Evolutionary conservation across 371 early-diverging fungal genomes (phyloP).

Genomic region (Coemansia sp.): DNA sequence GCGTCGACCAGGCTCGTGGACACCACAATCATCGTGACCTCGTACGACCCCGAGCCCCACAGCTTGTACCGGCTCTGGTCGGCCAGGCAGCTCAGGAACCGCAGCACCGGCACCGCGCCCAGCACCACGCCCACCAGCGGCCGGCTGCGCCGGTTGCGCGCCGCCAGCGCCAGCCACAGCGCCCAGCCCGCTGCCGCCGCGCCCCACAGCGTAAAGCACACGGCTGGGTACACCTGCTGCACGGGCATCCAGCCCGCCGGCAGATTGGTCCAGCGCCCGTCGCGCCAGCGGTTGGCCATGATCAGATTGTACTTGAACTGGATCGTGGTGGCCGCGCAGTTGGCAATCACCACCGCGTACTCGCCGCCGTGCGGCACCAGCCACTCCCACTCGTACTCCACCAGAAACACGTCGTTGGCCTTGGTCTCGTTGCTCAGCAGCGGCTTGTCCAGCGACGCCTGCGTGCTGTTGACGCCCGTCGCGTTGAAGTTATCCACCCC

Average conservation of each 20-base stretch:
- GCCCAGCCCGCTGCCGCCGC: slow-evolving; percentile 23
- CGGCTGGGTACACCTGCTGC: slow-evolving; percentile 30
- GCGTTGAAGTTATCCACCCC: background rate
- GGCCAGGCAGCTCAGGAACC: slow-evolving; percentile 39
- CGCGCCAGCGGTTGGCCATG: slow-evolving; percentile 45
- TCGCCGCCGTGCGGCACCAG: slow-evolving; percentile 40
- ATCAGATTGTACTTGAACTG: slow-evolving; percentile 50
- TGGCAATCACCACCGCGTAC: slow-evolving; percentile 47
- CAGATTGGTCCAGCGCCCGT: slow-evolving; percentile 44
- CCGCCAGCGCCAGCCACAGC: slow-evolving; percentile 6
- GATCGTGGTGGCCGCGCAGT: slow-evolving; percentile 45
- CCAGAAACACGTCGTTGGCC: slow-evolving; percentile 41
- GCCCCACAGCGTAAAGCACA: slow-evolving; percentile 41
- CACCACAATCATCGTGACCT: slow-evolving; percentile 39
- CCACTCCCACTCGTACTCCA: slow-evolving; percentile 49
- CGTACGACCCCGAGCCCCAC: slow-evolving; percentile 40
- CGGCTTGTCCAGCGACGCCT: slow-evolving; percentile 8
- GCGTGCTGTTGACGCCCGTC: background rate
- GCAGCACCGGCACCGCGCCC: slow-evolving; percentile 34
- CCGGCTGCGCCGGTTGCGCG: slow-evolving; percentile 5
- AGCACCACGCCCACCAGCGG: slow-evolving; percentile 16
- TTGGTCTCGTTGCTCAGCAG: slow-evolving; percentile 27
- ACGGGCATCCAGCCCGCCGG: slow-evolving; percentile 50
- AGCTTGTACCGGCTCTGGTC: slow-evolving; percentile 39
- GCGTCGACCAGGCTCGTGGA: slow-evolving; percentile 47